These are phyloP conservation scores for Bocquillonia castaneifolia DNA, from an alignment of 441 rosid genomes.

Conservation along the genomic window DNA sequence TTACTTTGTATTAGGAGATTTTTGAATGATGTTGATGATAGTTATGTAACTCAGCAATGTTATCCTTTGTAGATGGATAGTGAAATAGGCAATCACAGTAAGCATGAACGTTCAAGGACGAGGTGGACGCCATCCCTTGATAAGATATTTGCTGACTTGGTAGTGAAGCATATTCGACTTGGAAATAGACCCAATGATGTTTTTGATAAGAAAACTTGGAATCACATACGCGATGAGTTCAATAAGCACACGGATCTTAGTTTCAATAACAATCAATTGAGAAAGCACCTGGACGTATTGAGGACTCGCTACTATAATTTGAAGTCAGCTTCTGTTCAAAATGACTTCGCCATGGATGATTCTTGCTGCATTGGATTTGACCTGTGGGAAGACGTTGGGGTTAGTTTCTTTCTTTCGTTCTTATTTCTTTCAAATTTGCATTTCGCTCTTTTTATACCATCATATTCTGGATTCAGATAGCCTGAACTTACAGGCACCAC, in stretches of 20 bases:
- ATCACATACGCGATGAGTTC: constrained; percentile 58
- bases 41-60: background rate
- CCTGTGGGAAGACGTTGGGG: constrained; percentile 73
- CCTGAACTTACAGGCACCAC: constrained; percentile 36
- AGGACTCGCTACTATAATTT: constrained; percentile 57
- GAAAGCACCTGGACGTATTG: constrained; percentile 75
- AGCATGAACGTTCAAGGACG: constrained; percentile 62
- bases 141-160: constrained; percentile 65
- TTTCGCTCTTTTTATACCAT: background rate
- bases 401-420: constrained; percentile 17
- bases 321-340: constrained; percentile 48
- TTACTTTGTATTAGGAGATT: background rate
- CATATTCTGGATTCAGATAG: constrained; percentile 17
- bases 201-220: constrained; percentile 78
- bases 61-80: constrained; percentile 44
- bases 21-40: background rate
- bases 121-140: constrained; percentile 71
- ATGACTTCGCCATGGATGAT: constrained; percentile 50
- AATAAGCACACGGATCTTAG: constrained; percentile 56
- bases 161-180: constrained; percentile 63
- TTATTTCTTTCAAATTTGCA: constrained; percentile 3
- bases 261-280: constrained; percentile 69
- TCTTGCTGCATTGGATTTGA: constrained; percentile 61
- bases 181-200: constrained; percentile 66
- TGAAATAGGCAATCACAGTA: constrained; percentile 42